Evolutionary conservation across 2,329 filamentous ascomycete species (phyloP), one percentile per base, ranked within the genome.

Genomic region (Fusarium virguliforme): DNA sequence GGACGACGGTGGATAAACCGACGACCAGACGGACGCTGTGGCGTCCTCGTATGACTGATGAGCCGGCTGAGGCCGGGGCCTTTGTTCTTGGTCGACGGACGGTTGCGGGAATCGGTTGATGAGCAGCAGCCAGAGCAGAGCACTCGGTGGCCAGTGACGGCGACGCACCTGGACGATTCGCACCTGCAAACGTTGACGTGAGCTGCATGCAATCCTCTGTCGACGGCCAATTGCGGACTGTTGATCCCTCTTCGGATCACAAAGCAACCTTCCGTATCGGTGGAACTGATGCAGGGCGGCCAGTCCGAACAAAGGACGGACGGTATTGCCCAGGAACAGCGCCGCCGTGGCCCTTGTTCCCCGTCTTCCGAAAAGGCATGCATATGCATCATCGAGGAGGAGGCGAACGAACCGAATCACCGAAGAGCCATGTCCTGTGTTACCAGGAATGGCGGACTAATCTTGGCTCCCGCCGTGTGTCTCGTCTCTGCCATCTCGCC

Each of bases 41-140:
- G 69, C 69, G 69, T 41, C 18, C 35, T 60, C 64, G 48, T 64
- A 72, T 72, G 69, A 72, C 62, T 51, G 18, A 18, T 51, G 50
- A 54, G 48, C 46, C 58, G 65, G 68, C 24, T 41, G 54, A 57
- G 53, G 40, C 65, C 69, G 65, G 18, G 69, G 30, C 59, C 51
- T 41, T 60, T 50, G 34, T 67, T 71, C 63, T 60, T 53, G 38
- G 28, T 64, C 32, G 38, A 53, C 56, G 53, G 38, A 53, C 56
- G 53, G 56, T 64, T 71, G 59, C 37, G 60, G 65, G 18, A 54
- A 46, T 60, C 37, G 60, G 72, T 72, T 59, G 43, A 71, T 66
- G 58, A 63, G 48, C 28, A 28, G 46, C 10, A 38, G 8, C 51
- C 28, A 51, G 13, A 34, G 43, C 30, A 43, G 56, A 22, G 15